A percentile compares a stretch with the other conserved stretches of the same genome.
These are phyloP conservation scores for Pichia cephalocereana DNA, from an alignment of 805 yeast species.

Conservation along the genomic window DNA sequence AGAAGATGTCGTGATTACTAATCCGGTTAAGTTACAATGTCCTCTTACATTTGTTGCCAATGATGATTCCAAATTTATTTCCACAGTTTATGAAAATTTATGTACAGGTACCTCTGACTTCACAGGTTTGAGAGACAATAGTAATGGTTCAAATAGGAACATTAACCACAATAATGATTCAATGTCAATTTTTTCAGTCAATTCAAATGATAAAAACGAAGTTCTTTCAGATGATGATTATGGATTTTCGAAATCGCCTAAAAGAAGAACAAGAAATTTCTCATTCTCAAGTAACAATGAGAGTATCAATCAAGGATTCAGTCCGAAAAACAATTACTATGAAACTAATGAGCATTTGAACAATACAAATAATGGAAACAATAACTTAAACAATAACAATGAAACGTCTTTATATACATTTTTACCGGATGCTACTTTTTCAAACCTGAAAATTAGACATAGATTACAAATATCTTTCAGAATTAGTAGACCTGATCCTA, in stretches of 20 bases:
- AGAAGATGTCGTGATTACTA: conserved; percentile 26
- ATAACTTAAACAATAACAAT: background rate
- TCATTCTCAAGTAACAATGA: conserved; percentile 4
- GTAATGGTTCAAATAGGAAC: background rate
- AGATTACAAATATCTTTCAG: conserved; percentile 63
- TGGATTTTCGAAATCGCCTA: background rate
- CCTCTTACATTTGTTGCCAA: conserved; percentile 26
- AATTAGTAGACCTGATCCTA: conserved; percentile 51
- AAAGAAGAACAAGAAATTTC: conserved; percentile 10
- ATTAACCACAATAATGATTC: conserved; percentile 9
- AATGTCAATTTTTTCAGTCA: conserved; percentile 20
- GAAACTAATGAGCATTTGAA: background rate
- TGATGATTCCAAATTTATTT: conserved; percentile 22
- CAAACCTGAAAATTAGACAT: conserved; percentile 56
- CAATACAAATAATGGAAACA: background rate
- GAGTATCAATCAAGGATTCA: background rate
- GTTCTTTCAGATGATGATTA: conserved; percentile 3
- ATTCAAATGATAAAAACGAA: conserved; percentile 13
- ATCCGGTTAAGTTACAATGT: conserved; percentile 29
- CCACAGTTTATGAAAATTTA: conserved; percentile 19
- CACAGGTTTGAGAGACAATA: conserved; percentile 15
- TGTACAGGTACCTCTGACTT: conserved; percentile 17
- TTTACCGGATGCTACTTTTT: conserved; percentile 56
- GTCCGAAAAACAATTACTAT: background rate
- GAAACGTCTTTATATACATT: conserved; percentile 20